phyloP scores from a whole-genome alignment of 257 asterid species.

The Apocynum venetum region DNA sequence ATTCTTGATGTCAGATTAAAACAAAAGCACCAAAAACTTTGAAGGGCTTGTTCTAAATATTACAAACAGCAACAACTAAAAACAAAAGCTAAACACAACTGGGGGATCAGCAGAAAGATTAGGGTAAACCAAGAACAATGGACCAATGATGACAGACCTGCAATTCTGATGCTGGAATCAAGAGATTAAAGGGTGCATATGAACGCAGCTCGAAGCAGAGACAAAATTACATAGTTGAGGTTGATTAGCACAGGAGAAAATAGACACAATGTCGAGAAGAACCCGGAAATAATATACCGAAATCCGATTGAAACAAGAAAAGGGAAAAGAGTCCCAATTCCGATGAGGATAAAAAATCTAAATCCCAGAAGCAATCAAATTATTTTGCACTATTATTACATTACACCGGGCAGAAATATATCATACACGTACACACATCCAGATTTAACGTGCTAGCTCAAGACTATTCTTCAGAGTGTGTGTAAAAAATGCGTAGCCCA shows the following conservation, averaged over 20 bases:
- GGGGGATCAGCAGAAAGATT: neutral
- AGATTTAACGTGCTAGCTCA: neutral
- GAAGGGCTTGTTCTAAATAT: conserved; percentile 7
- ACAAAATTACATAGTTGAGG: neutral
- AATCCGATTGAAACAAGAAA: conserved; percentile 9
- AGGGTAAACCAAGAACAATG: neutral
- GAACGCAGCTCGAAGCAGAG: neutral
- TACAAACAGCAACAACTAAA: conserved; percentile 1
- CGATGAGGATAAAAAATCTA: conserved; percentile 14
- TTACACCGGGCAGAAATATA: neutral
- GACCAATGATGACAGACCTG: neutral
- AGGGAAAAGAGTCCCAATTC: neutral
- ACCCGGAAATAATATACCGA: neutral
- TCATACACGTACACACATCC: neutral
- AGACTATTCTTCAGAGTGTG: neutral
- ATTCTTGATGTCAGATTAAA: conserved; percentile 24
- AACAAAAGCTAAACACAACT: neutral
- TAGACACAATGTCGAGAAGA: neutral
- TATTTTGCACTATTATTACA: neutral
- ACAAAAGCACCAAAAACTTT: conserved; percentile 22
- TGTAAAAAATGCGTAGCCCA: neutral
- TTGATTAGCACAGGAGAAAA: neutral
- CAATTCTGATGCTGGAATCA: neutral
- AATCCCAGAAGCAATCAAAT: conserved; percentile 12
- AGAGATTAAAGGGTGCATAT: neutral